Evolutionary conservation across 1,139 yeast genomes (phyloP), one percentile per base, ranked within the genome.

Genomic region (Saccharomycopsis crataegensis): DNA sequence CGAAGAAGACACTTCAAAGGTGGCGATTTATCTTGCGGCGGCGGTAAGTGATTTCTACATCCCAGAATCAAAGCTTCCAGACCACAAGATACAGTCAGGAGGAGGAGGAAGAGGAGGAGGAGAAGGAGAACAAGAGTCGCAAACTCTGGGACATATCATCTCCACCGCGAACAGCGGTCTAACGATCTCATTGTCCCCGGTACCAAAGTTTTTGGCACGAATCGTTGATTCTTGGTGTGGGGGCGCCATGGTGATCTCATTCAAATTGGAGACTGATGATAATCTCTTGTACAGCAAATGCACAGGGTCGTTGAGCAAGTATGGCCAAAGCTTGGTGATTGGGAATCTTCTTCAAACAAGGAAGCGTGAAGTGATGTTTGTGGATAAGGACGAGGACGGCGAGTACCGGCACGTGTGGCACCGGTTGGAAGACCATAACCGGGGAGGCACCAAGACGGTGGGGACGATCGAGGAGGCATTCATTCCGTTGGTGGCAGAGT

Each of bases 1-100:
- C 49, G 70, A 80, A 49, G 81, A 79, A 3, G 66, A 76, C 2
- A 28, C 42, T 14, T n/a, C n/a, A 9, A 71, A 71, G 55, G 88
- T 89, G 0, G 67, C 93, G 49, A 87, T 93, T 64, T 94, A 86
- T 68, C 74, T 93, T 58, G 99, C 99, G 0, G 99, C 99, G 3
- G 99, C 99, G 0, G 99, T 93, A 0, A 87, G 96, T 6, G 99
- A 93, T 67, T 93, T 94, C 68, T 93, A 90, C 70, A 75, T 93
- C 46, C 99, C 99, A 2, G 80, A 79, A 55, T 83, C 91, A 1
- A 76, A 87, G 60, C 75, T 89, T 64, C 95, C 98, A 1, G 89
- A 88, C 62, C 99, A 93, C 69, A 93, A 93, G 69, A 93, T 93
- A 59, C 99, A 94, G 68, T 85, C 95, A 12, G 84, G 82, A 40